phyloP scores from a whole-genome alignment of 225 moss, liverwort and hornwort species.

The Physcomitrium patens region DNA sequence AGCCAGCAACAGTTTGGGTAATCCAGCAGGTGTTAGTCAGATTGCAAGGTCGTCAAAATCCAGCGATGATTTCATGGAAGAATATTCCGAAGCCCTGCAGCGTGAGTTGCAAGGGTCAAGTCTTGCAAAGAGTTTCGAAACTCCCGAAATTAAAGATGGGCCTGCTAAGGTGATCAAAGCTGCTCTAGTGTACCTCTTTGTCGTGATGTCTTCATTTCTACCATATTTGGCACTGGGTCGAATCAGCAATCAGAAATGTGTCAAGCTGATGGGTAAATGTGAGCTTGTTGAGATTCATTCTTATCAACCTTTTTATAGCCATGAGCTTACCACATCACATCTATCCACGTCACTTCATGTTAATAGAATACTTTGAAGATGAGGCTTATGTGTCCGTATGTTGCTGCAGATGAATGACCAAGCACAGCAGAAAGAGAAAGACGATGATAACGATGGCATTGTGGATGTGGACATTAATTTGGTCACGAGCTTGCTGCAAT shows the following conservation, averaged over 20 bases:
- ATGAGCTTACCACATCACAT: background rate
- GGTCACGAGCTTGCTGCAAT: slow-evolving; percentile 83
- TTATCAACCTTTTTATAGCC: background rate
- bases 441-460: slow-evolving; percentile 44
- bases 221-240: background rate
- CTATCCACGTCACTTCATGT: background rate
- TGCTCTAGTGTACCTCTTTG: slow-evolving; percentile 2
- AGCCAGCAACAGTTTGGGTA: slow-evolving; percentile 40
- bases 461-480: slow-evolving; percentile 94
- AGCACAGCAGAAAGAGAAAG: slow-evolving; percentile 26
- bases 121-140: slow-evolving; percentile 74
- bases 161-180: slow-evolving; percentile 37
- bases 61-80: slow-evolving; percentile 56
- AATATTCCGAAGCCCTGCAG: slow-evolving; percentile 73
- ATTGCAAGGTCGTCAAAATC: slow-evolving; percentile 41
- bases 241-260: slow-evolving; percentile 1
- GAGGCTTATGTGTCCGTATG: slow-evolving; percentile 12
- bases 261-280: background rate
- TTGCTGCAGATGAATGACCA: slow-evolving; percentile 31
- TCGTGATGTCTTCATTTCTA: slow-evolving; percentile 9
- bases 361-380: background rate
- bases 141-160: slow-evolving; percentile 45
- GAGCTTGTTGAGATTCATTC: background rate
- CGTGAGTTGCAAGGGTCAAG: slow-evolving; percentile 73
- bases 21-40: slow-evolving; percentile 25